A percentile compares a stretch with the other conserved stretches of the same genome.
phyloP scores from a whole-genome alignment of 257 asterid genomes.

The Dorcoceras hygrometricum region DNA sequence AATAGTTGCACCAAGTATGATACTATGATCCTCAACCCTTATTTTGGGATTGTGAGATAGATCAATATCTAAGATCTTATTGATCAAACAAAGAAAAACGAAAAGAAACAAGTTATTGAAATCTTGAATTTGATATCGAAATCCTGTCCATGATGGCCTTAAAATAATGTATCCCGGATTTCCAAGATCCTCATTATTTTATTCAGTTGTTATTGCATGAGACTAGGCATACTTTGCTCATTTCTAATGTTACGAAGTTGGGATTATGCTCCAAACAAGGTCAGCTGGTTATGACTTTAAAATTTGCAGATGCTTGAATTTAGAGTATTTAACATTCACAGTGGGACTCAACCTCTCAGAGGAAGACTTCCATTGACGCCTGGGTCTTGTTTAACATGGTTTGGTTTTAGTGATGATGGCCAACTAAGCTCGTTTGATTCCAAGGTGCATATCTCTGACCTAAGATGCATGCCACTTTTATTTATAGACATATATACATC shows the following conservation, averaged over 20 bases:
- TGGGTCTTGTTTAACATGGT: constrained; percentile 82
- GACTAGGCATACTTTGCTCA: neutral
- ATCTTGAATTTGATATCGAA: neutral
- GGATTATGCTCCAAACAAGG: constrained; percentile 15
- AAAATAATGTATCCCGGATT: no score
- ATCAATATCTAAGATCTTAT: neutral
- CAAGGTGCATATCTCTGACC: constrained; percentile 50
- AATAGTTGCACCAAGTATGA: neutral
- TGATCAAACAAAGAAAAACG: neutral
- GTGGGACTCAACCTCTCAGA: constrained; percentile 50
- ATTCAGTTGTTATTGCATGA: neutral
- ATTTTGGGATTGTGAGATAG: neutral
- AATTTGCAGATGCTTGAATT: constrained; percentile 78
- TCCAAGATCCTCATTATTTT: neutral
- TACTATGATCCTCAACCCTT: neutral
- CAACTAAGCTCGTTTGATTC: constrained; percentile 89
- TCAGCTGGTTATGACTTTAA: constrained; percentile 13
- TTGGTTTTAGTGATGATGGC: constrained; percentile 96
- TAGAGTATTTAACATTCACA: constrained; percentile 59
- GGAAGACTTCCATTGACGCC: constrained; percentile 91
- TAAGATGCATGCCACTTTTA: neutral
- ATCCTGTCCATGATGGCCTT: neutral
- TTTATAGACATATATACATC: constrained; percentile 15
- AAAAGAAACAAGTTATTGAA: neutral
- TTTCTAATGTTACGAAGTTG: constrained; percentile 15